Evolutionary conservation across 768 basidiomycete species (phyloP).

Genomic region (Gloeostereum incarnatum): DNA sequence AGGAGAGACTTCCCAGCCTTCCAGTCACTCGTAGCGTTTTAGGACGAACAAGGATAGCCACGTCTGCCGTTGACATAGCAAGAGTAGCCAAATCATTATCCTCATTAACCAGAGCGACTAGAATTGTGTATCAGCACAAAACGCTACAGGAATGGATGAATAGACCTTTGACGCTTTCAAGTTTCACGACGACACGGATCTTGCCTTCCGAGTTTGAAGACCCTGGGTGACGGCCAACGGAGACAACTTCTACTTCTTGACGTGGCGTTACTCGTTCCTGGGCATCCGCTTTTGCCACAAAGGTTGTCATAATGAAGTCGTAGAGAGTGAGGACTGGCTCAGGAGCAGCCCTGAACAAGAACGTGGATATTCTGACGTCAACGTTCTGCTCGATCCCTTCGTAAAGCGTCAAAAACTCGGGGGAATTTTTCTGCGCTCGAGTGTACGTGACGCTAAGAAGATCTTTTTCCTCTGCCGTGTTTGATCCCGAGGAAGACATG

Average conservation of each 20-base stretch:
- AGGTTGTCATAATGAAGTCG: constrained; percentile 97
- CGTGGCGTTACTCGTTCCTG: constrained; percentile 4
- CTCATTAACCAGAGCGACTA: constrained; percentile 75
- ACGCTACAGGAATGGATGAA: constrained; percentile 3
- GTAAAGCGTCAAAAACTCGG: constrained; percentile 71
- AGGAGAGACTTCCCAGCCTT: constrained; percentile 71
- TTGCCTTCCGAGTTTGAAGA: constrained; percentile 32
- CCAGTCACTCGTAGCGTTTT: constrained; percentile 74
- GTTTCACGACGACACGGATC: constrained; percentile 72
- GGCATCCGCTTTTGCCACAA: constrained; percentile 45
- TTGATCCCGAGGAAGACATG: constrained; percentile 48
- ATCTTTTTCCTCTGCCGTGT: constrained; percentile 38
- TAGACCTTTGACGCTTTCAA: constrained; percentile 78
- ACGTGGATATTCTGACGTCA: constrained; percentile 81
- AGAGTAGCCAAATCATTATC: constrained; percentile 71
- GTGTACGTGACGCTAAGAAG: constrained; percentile 74
- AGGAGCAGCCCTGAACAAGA: constrained; percentile 82
- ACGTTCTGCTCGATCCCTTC: constrained; percentile 86
- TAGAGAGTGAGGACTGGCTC: constrained; percentile 87
- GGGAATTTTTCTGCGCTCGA: constrained; percentile 75
- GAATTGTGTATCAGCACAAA: background rate
- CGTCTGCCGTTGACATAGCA: constrained; percentile 83
- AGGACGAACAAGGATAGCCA: constrained; percentile 61
- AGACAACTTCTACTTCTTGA: background rate
- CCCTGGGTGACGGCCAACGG: background rate